Percentiles rank a stretch among this genome's conserved stretches.
Conservation (phyloP, 2,329 filamentous ascomycete species). For the Fusarium tuaranense region DNA sequence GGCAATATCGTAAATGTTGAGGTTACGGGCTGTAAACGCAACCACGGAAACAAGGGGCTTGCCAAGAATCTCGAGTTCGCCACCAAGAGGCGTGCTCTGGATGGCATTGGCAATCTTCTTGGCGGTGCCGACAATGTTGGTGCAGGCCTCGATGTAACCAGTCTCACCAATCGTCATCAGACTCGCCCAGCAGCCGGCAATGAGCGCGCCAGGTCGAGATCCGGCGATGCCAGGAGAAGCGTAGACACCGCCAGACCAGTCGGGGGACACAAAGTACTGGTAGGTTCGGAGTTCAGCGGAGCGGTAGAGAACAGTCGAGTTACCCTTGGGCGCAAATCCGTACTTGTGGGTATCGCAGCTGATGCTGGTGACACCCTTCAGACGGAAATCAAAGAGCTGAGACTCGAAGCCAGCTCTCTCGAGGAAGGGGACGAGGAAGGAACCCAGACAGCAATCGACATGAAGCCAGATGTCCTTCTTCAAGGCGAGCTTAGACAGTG, state of each 20-base stretch:
- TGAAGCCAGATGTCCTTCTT: constrained; percentile 88
- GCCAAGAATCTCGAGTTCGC: constrained; percentile 84
- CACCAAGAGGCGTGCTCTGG: constrained; percentile 74
- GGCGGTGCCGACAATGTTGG: constrained; percentile 86
- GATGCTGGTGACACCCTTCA: constrained; percentile 94
- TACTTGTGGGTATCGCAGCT: constrained; percentile 99
- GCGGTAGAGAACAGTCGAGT: constrained; percentile 93
- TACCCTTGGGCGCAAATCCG: constrained; percentile 97
- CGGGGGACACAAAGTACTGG: constrained; percentile 95
- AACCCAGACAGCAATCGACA: constrained; percentile 97
- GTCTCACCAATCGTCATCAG: constrained; percentile 89
- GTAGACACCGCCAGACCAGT: constrained; percentile 97
- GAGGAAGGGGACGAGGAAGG: constrained; percentile 93
- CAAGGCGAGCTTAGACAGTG: constrained; percentile 84
- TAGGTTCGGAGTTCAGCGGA: constrained; percentile 81
- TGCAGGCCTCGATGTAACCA: constrained; percentile 89
- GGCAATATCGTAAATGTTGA: constrained; percentile 94
- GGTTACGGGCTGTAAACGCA: constrained; percentile 83
- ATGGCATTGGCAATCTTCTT: constrained; percentile 86
- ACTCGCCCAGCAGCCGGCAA: constrained; percentile 95
- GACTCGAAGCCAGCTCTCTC: constrained; percentile 93
- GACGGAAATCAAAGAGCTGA: constrained; percentile 90
- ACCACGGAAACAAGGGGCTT: constrained; percentile 91
- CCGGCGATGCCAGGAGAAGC: constrained; percentile 93
- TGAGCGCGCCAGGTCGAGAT: constrained; percentile 90